Evolutionary conservation across 305 asterid genomes (phyloP), one percentile per base, ranked within the genome.

Genomic region (Striga hermonthica): DNA sequence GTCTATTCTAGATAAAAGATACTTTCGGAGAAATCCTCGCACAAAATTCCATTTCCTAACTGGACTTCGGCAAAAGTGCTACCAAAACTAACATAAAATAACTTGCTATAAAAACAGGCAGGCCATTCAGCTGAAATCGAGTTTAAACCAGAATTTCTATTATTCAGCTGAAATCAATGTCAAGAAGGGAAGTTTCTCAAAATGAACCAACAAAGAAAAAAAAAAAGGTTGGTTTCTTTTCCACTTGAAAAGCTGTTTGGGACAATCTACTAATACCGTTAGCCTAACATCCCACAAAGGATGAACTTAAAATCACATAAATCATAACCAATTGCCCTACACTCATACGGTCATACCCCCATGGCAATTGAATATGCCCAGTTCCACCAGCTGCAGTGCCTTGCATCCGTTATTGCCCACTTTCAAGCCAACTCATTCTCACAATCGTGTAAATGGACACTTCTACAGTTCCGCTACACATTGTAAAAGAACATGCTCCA

Each of bases 391-490:
- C 50, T 45, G 50, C 50, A 45, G n/a, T 45, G 50, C 4, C 50
- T 45, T 45, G 50, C 50, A 2, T 4, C 13, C 50, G 3, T 7
- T 45, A 45, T 45, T 9, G 11, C n/a, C 50, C 47, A 41, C 10
- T 41, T 41, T 7, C 47, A 6, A 41, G 7, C 10, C 7, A 5
- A 8, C 9, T 1, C 10, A 49, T 10, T 49, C 12, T 13, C 10
- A 14, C 22, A 9, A 1, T 53, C 4, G 14, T 50, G 3, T 50
- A 12, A 8, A 53, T 53, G 14, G 14, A 4, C 9, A 8, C 9
- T 54, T n/a, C 59, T 9, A 31, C 3, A 31, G 58, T 76, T 75
- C 70, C 77, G 72, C 57, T 72, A 79, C 77, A 73, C 69, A 71
- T 64, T 60, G 6, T 8, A 4, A 39, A 77, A 66, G 77, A 72